phyloP scores from a whole-genome alignment of 2,329 filamentous ascomycete species.

The Fusarium subtropicale region DNA sequence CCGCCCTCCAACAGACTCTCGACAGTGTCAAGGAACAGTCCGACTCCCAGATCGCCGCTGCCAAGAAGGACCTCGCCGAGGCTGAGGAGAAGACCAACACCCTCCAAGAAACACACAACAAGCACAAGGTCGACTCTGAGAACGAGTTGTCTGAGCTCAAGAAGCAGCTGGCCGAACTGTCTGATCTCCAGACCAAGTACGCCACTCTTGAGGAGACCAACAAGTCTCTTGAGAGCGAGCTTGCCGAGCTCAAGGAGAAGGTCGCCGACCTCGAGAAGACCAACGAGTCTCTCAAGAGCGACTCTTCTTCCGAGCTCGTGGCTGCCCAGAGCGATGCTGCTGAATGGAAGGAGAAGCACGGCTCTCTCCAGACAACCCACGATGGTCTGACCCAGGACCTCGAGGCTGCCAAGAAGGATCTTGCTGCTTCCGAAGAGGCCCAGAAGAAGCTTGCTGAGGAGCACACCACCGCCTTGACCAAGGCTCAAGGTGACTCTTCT shows the following conservation, averaged over 20 bases:
- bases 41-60: slow-evolving; percentile 44
- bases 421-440: slow-evolving; percentile 41
- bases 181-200: slow-evolving; percentile 50
- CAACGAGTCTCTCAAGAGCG: slow-evolving; percentile 46
- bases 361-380: slow-evolving; percentile 39
- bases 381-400: slow-evolving; percentile 45
- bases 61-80: slow-evolving; percentile 41
- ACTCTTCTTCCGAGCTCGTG: slow-evolving; percentile 50
- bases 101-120: slow-evolving; percentile 46
- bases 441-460: slow-evolving; percentile 46
- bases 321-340: slow-evolving; percentile 48
- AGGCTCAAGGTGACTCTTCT: slow-evolving; percentile 44
- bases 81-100: slow-evolving; percentile 45
- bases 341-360: slow-evolving; percentile 47
- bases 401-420: slow-evolving; percentile 50
- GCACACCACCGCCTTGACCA: slow-evolving; percentile 34
- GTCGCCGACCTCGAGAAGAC: slow-evolving; percentile 44
- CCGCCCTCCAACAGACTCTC: slow-evolving; percentile 43
- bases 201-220: slow-evolving; percentile 48
- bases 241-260: slow-evolving; percentile 49
- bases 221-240: slow-evolving; percentile 41
- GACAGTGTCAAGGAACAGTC: slow-evolving; percentile 46
- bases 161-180: slow-evolving; percentile 49
- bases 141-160: slow-evolving; percentile 47
- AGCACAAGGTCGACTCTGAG: slow-evolving; percentile 48